These are phyloP conservation scores for Aspergillus egyptiacus DNA, from an alignment of 495 filamentous ascomycete genomes.

Conservation along the genomic window DNA sequence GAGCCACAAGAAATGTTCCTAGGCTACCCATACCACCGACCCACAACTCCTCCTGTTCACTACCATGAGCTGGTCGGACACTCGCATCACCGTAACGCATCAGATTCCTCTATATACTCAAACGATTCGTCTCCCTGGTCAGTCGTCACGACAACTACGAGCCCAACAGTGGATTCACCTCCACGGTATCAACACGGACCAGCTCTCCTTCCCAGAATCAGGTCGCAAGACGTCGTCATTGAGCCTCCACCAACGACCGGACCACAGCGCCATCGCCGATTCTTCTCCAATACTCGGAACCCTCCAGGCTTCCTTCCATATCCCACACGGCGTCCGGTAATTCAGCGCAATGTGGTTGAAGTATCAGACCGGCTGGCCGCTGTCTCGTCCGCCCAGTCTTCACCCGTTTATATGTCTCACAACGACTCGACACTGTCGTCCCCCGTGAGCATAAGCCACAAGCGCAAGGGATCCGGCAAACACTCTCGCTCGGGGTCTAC, in stretches of 20 bases:
- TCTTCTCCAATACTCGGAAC: constrained; percentile 52
- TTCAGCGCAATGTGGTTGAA: constrained; percentile 57
- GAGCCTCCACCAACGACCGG: constrained; percentile 42
- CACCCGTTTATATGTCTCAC: constrained; percentile 34
- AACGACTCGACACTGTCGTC: constrained; percentile 48
- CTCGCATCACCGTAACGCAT: constrained; percentile 40
- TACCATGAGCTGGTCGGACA: constrained; percentile 28
- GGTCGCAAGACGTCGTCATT: constrained; percentile 75
- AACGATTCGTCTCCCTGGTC: constrained; percentile 75
- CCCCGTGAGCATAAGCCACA: constrained; percentile 56
- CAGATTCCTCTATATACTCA: constrained; percentile 49
- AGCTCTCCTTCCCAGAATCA: constrained; percentile 78
- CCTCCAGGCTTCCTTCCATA: constrained; percentile 42
- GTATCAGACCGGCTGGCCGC: constrained; percentile 54
- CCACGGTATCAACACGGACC: constrained; percentile 71
- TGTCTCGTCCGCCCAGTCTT: constrained; percentile 46
- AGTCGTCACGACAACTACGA: constrained; percentile 64
- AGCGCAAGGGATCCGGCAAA: constrained; percentile 38
- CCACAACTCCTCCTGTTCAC: constrained; percentile 41
- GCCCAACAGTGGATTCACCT: constrained; percentile 63
- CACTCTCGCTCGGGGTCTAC: constrained; percentile 61
- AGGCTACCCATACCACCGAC: constrained; percentile 40
- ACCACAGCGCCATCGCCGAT: constrained; percentile 46
- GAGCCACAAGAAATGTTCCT: constrained; percentile 37
- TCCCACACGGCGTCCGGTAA: constrained; percentile 29